Percentiles rank a stretch among this genome's conserved stretches.
Conservation (phyloP, 306 rosid genomes). For the Vicia villosa region DNA sequence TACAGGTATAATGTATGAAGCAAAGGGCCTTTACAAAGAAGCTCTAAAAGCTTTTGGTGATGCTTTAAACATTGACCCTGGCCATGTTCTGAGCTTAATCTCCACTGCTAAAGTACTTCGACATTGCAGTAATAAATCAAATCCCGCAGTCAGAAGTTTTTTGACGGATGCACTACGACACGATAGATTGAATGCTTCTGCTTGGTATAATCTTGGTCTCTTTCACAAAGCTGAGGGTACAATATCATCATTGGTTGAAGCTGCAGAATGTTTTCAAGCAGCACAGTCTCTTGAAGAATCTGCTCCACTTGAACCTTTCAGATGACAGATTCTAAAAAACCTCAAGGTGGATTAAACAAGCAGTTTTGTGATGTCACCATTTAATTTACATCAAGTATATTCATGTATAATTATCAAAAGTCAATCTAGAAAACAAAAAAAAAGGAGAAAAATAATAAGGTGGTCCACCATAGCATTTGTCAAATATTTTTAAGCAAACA, state of each 20-base stretch:
- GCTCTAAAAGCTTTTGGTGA: conserved; percentile 61
- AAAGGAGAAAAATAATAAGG: not conserved
- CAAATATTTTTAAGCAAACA: not conserved
- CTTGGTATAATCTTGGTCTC: conserved; percentile 88
- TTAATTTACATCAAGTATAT: conserved; percentile 11
- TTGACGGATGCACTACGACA: conserved; percentile 71
- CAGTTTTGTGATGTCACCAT: conserved; percentile 38
- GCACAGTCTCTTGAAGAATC: conserved; percentile 73
- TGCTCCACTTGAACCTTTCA: conserved; percentile 81
- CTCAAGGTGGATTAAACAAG: not conserved
- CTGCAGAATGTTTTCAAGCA: conserved; percentile 77
- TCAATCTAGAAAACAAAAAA: conserved; percentile 4
- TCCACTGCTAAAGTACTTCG: conserved; percentile 62
- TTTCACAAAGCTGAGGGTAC: conserved; percentile 55
- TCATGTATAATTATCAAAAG: conserved; percentile 20
- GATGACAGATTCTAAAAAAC: conserved; percentile 42
- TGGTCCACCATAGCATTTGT: not conserved
- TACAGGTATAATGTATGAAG: conserved; percentile 67
- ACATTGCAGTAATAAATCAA: conserved; percentile 42
- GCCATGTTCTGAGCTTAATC: conserved; percentile 72
- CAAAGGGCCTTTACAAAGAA: conserved; percentile 65
- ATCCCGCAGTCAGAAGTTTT: conserved; percentile 55
- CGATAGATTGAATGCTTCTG: conserved; percentile 63
- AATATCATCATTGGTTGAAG: conserved; percentile 58
- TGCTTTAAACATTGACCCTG: conserved; percentile 70